Percentiles rank a stretch among this genome's conserved stretches.
These are phyloP conservation scores for Thymus mandschuricus DNA, from an alignment of 257 asterid species.

Conservation along the genomic window DNA sequence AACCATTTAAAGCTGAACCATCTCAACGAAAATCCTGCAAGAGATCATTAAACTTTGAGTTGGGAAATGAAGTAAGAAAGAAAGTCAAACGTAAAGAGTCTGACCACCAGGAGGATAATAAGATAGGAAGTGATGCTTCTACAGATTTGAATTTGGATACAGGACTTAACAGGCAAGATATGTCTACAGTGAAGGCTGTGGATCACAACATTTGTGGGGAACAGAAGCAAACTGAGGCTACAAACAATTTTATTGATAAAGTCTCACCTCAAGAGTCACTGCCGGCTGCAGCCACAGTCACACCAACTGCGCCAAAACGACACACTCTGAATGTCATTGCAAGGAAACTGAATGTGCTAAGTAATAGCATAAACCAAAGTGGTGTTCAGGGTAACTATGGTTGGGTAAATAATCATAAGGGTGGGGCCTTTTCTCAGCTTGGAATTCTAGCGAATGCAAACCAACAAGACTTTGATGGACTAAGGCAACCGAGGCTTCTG, in stretches of 20 bases:
- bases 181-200: constrained; percentile 34
- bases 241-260: constrained; percentile 18
- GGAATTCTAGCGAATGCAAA: constrained; percentile 42
- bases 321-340: constrained; percentile 62
- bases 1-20: neutral
- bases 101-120: constrained; percentile 35
- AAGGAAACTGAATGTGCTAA: constrained; percentile 50
- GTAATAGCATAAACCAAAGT: constrained; percentile 37
- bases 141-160: constrained; percentile 40
- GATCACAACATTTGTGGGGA: constrained; percentile 28
- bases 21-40: constrained; percentile 56
- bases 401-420: constrained; percentile 36
- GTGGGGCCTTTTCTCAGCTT: constrained; percentile 39
- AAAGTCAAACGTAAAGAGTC: constrained; percentile 33
- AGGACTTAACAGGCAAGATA: constrained; percentile 32
- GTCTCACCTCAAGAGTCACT: constrained; percentile 36
- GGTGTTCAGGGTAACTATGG: constrained; percentile 30
- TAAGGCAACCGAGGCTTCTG: constrained; percentile 40
- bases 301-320: constrained; percentile 38
- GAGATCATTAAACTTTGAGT: constrained; percentile 58
- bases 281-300: constrained; percentile 31
- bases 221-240: constrained; percentile 34
- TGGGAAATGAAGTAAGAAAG: constrained; percentile 41
- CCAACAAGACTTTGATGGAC: constrained; percentile 33
- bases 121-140: constrained; percentile 38